Evolutionary conservation across 768 basidiomycete species (phyloP).

Genomic region (Asterophora lycoperdoides): DNA sequence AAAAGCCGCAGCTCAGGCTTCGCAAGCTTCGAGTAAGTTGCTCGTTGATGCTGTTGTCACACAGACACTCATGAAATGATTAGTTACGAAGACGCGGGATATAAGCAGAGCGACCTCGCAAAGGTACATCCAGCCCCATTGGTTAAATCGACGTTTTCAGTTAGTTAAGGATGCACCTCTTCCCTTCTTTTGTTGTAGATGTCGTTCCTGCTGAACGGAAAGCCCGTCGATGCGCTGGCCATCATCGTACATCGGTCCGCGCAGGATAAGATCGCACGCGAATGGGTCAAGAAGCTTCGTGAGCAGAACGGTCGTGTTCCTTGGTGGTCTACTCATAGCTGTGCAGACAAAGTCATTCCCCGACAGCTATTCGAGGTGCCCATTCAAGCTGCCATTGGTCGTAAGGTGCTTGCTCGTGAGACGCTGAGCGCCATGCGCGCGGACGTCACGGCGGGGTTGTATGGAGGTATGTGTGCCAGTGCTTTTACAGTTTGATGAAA

Average conservation of each 20-base stretch:
- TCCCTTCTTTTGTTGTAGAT: conserved; percentile 57
- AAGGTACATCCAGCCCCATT: conserved; percentile 51
- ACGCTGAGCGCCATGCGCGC: conserved; percentile 81
- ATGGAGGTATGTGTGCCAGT: conserved; percentile 57
- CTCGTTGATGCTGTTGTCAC: not conserved
- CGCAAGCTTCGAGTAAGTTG: conserved; percentile 82
- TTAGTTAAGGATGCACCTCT: not conserved
- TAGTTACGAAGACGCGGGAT: conserved; percentile 95
- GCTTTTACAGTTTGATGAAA: not conserved
- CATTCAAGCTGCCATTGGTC: conserved; percentile 90
- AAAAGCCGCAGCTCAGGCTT: conserved; percentile 92
- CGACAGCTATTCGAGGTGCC: conserved; percentile 91
- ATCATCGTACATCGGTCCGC: conserved; percentile 84
- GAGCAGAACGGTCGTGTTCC: conserved; percentile 25
- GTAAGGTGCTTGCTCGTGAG: conserved; percentile 84
- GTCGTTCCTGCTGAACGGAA: conserved; percentile 83
- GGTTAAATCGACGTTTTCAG: not conserved
- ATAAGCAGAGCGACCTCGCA: conserved; percentile 71
- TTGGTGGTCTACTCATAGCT: not conserved
- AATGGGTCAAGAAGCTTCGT: conserved; percentile 94
- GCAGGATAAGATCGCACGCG: conserved; percentile 67
- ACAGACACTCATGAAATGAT: conserved; percentile 3
- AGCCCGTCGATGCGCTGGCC: conserved; percentile 90
- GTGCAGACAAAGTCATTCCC: conserved; percentile 83
- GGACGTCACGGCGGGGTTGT: conserved; percentile 91